Base-by-base conservation (phyloP, 805 yeast genomes). In the Pichia nakasei region DNA sequence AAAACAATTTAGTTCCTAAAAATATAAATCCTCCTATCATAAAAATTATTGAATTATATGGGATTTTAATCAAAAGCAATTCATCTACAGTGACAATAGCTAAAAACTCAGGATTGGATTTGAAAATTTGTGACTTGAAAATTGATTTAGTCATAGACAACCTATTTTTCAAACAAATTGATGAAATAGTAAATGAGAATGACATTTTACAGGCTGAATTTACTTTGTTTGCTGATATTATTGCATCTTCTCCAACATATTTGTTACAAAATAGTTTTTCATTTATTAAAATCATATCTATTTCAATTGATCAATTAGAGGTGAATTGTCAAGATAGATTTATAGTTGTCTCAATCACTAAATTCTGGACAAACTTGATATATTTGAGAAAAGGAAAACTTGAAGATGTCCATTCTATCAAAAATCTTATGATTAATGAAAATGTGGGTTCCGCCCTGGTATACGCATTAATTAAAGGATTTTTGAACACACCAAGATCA, bases 401-500 rank as follows among this genome's bases (percentile, higher is more conserved):
- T n/a, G 56, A 54, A 12, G 78, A 75, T 48, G 35, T 46, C 8
- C 21, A 37, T 15, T 40, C 22, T 26, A 13, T 44, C 1, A 32
- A 35, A 66, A 64, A 26, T 59, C 9, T 41, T 22, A 61, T 60
- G 48, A 48, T 44, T 37, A 57, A 49, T 34, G 56, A 65, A 53
- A 67, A 20, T 39, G 47, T 44, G 49, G 66, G 53, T 44, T 68
- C 31, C 39, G 60, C 22, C 22, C 43, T 47, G 42, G 68, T 75
- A 45, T 61, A 56, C 61, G 50, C 53, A 15, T 55, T 68, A 3
- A 46, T 75, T 59, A 47, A 64, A 51, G 68, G 72, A 47, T 52
- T 82, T 59, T 54, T 80, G 58, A 75, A 68, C 43, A 52, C 74
- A 15, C 65, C 69, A 6, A 63, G 91, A 50, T 81, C 89, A 0